Evolutionary conservation across 768 basidiomycete species (phyloP), one percentile per base, ranked within the genome.

Genomic region (Erythrobasidium yunnanense): DNA sequence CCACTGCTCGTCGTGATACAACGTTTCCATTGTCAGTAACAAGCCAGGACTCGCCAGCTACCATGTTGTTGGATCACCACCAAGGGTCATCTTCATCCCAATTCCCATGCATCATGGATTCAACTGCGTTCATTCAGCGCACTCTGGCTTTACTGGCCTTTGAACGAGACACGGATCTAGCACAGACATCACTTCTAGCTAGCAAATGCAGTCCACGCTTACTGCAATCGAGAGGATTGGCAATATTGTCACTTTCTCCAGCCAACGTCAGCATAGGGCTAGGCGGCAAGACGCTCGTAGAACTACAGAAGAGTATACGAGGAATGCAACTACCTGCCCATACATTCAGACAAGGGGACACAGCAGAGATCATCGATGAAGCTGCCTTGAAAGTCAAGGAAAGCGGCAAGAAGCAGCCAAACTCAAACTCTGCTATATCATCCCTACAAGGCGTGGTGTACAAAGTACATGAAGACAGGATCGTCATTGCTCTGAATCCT

Each of bases 221-320:
- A 22, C 67, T 69, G n/a, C 66, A 69, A 23, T 20, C 20, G 34
- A 15, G 52, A 15, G 68, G 68, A 2, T 33, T 69, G 13, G 68
- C 68, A 5, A 25, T 69, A 6, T 33, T 66, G 2, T 47, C 46
- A 20, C 52, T 69, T 4, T 27, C 34, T 25, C 66, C 55, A 2
- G 25, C 13, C 18, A 46, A 20, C 42, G 22, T 68, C 3, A 63
- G 66, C 22, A 52, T 69, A n/a, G 68, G 68, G 1, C 68, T 69
- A 1, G 68, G 68, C 3, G 68, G 67, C 20, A 67, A 67, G 52
- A 69, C 52, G 62, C 62, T 69, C 18, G 53, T 69, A 27, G 68
- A 69, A 32, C 45, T 69, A 23, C 56, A 66, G 42, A n/a, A 45
- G 45, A 38, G 55, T 52, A 66, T 54, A 38, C 57, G 50, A 34